phyloP scores from a whole-genome alignment of 1,284 basidiomycete species.

The Pisolithus thermaeus region DNA sequence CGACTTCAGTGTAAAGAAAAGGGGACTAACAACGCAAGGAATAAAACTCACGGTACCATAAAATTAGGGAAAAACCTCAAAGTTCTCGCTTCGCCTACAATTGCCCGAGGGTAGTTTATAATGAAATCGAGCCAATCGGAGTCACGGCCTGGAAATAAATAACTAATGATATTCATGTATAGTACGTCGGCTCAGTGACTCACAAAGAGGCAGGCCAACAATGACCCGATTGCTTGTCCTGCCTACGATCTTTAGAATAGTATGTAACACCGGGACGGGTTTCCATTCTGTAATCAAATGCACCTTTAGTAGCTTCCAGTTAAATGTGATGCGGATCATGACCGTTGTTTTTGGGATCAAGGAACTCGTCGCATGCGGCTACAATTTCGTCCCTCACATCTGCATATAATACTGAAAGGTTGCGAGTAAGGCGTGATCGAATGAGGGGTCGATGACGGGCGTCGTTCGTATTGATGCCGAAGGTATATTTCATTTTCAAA shows the following conservation, averaged over 20 bases:
- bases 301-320: neutral
- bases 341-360: slow-evolving; percentile 16
- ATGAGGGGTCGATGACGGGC: slow-evolving; percentile 24
- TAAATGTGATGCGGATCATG: neutral
- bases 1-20: neutral
- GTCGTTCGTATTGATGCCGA: slow-evolving; percentile 19
- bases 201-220: slow-evolving; percentile 38
- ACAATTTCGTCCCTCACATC: slow-evolving; percentile 30
- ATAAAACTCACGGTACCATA: slow-evolving; percentile 32
- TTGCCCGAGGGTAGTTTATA: slow-evolving; percentile 27
- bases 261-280: slow-evolving; percentile 13
- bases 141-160: slow-evolving; percentile 32
- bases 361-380: slow-evolving; percentile 23
- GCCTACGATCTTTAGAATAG: slow-evolving; percentile 22
- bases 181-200: neutral
- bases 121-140: slow-evolving; percentile 34
- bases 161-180: neutral
- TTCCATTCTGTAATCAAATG: slow-evolving; percentile 26
- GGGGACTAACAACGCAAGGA: fast-evolving
- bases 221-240: slow-evolving; percentile 33
- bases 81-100: slow-evolving; percentile 19
- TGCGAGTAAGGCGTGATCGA: slow-evolving; percentile 28
- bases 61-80: slow-evolving; percentile 34
- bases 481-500: slow-evolving; percentile 14
- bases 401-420: slow-evolving; percentile 18